Conservation (phyloP, 352 stramenopile genomes). For the Phytophthora sojae region DNA sequence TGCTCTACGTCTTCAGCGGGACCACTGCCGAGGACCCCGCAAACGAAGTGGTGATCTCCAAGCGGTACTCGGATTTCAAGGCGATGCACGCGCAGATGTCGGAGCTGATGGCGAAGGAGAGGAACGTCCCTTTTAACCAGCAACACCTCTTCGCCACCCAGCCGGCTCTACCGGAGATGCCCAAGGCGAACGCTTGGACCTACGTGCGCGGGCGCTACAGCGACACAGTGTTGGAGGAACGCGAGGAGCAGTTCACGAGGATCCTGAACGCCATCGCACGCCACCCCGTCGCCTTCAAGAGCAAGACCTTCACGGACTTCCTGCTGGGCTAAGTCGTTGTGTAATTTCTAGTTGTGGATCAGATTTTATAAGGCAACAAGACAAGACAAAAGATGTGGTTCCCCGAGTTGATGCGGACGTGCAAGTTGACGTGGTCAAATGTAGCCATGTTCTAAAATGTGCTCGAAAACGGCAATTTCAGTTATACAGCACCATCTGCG, state of each 20-base stretch:
- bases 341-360: neutral
- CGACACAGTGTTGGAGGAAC: conserved; percentile 56
- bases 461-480: neutral
- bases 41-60: conserved; percentile 50
- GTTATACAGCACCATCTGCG: conserved; percentile 14
- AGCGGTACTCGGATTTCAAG: conserved; percentile 84
- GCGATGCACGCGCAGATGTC: conserved; percentile 55
- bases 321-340: conserved; percentile 27
- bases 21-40: conserved; percentile 43
- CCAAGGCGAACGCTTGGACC: conserved; percentile 45
- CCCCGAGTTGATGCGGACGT: conserved; percentile 7
- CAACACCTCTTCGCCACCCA: conserved; percentile 59
- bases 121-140: conserved; percentile 46
- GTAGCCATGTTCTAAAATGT: conserved; percentile 16
- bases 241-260: conserved; percentile 58
- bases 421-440: conserved; percentile 13
- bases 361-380: conserved; percentile 5
- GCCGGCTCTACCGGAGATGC: conserved; percentile 63
- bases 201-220: conserved; percentile 50
- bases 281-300: conserved; percentile 58
- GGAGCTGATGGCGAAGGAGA: conserved; percentile 59
- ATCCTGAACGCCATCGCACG: conserved; percentile 73
- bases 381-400: neutral
- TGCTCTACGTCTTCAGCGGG: conserved; percentile 63
- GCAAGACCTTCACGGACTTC: conserved; percentile 52